Evolutionary conservation across 2,329 filamentous ascomycete species (phyloP), one percentile per base, ranked within the genome.

Genomic region (Emmonsiellopsis sp.): DNA sequence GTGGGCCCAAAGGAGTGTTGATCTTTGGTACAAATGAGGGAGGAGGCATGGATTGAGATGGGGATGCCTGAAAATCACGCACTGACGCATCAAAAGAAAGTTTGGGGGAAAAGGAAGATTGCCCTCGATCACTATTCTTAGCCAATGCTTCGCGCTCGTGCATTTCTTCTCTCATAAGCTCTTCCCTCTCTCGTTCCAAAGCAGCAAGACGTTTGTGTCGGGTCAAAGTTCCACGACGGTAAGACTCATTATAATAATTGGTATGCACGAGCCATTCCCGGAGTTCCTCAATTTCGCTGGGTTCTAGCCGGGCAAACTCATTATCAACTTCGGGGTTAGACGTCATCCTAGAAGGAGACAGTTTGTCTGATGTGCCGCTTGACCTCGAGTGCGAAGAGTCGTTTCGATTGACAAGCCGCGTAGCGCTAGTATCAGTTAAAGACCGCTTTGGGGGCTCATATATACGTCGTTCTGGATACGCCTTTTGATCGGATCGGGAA

Each of bases 231-330:
- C 65, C 66, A 41, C 57, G 58, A 57, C 68, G 65, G 47, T 69
- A 68, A n/a, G 54, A 53, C 40, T 52, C 52, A 59, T 70, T 65
- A 56, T 69, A 61, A 54, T 63, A 71, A 2, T 64, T 62, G 30
- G 68, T 70, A 20, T 67, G 59, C 10, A 65, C 59, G 40, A 71
- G 55, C 67, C 68, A 71, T 52, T 69, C 65, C 58, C 60, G 63
- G 34, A 71, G 53, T 51, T 70, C 65, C 37, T 61, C 53, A 16
- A 58, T 31, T 42, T 57, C 57, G 34, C 34, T 37, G 11, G 38
- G 31, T 11, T 46, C 41, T 16, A 60, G 40, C 20, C 55, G 41
- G 34, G 51, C 34, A 15, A 60, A 60, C 38, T 57, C 58, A 51
- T 58, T 52, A 26, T 55, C 40, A 45, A 40, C 34, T 37, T 55